Percentiles rank a stretch among this genome's conserved stretches.
phyloP scores from a whole-genome alignment of 164 flowering plant species.

The Stephania japonica region DNA sequence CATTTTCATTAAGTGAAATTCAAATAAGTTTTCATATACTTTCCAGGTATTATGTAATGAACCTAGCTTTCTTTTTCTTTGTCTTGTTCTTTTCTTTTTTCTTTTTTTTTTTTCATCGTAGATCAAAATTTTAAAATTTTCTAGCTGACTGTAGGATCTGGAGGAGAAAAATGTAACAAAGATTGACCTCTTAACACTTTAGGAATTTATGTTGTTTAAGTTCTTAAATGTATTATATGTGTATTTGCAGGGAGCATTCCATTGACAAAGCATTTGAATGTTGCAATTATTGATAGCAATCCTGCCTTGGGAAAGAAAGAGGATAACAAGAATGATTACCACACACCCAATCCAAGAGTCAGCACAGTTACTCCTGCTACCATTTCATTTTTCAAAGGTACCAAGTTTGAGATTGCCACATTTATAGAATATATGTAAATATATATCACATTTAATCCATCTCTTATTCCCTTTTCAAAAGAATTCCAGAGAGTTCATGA shows the following conservation, averaged over 20 bases:
- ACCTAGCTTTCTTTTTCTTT: too few relatives aligned
- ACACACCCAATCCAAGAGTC: slow-evolving; percentile 91
- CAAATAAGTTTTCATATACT: neutral
- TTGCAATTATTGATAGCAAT: slow-evolving; percentile 90
- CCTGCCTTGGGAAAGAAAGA: slow-evolving; percentile 44
- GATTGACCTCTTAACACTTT: neutral
- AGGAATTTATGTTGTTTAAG: neutral
- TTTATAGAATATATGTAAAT: neutral
- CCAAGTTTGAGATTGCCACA: neutral
- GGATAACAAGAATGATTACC: slow-evolving; percentile 53
- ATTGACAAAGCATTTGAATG: slow-evolving; percentile 69
- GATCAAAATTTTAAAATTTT: neutral
- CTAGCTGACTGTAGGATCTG: neutral
- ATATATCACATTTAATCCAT: neutral
- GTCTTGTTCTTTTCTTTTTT: neutral
- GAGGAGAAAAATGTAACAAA: neutral
- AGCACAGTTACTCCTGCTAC: slow-evolving; percentile 92
- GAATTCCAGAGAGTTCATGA: too few relatives aligned
- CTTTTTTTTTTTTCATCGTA: neutral
- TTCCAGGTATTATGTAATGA: neutral
- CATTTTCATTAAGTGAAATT: neutral
- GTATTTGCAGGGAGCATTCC: slow-evolving; percentile 65
- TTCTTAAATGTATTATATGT: neutral
- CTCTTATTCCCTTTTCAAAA: neutral
- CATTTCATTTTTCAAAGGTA: slow-evolving; percentile 87